Percentiles rank a stretch among this genome's conserved stretches.
Evolutionary conservation across 108 stramenopile species (phyloP).

Genomic region (Asterionellopsis glacialis): DNA sequence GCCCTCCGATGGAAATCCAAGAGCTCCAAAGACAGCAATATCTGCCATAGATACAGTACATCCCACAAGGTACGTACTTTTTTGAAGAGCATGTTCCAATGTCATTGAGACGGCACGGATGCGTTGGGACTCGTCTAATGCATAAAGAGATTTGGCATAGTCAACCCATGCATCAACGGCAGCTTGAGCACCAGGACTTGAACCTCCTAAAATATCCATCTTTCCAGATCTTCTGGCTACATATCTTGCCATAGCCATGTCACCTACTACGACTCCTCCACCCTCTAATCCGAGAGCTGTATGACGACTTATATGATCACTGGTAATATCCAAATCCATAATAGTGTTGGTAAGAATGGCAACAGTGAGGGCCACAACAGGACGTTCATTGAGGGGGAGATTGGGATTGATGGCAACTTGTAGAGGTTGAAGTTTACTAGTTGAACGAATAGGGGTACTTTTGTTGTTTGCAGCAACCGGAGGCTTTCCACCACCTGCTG

Average conservation of each 20-base stretch:
- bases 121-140: slow-evolving; percentile 39
- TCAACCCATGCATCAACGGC: slow-evolving; percentile 91
- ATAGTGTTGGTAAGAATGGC: slow-evolving; percentile 67
- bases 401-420: slow-evolving; percentile 82
- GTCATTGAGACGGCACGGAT: slow-evolving; percentile 58
- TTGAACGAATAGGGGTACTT: slow-evolving; percentile 5
- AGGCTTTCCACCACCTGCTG: not conserved
- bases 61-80: slow-evolving; percentile 69
- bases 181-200: slow-evolving; percentile 21
- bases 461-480: slow-evolving; percentile 8
- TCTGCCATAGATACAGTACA: slow-evolving; percentile 84
- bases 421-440: slow-evolving; percentile 34
- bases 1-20: slow-evolving; percentile 65
- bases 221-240: slow-evolving; percentile 22
- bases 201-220: slow-evolving; percentile 6
- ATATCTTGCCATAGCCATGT: slow-evolving; percentile 76
- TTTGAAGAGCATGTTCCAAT: slow-evolving; percentile 59
- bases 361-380: slow-evolving; percentile 62
- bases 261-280: slow-evolving; percentile 39
- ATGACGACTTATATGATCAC: slow-evolving; percentile 55
- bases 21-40: slow-evolving; percentile 68
- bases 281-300: slow-evolving; percentile 41
- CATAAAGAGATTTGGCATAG: slow-evolving; percentile 61
- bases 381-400: slow-evolving; percentile 56
- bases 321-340: slow-evolving; percentile 50